Base-by-base conservation (phyloP, 75 land plant genomes). In the Pinus tabuliformis region DNA sequence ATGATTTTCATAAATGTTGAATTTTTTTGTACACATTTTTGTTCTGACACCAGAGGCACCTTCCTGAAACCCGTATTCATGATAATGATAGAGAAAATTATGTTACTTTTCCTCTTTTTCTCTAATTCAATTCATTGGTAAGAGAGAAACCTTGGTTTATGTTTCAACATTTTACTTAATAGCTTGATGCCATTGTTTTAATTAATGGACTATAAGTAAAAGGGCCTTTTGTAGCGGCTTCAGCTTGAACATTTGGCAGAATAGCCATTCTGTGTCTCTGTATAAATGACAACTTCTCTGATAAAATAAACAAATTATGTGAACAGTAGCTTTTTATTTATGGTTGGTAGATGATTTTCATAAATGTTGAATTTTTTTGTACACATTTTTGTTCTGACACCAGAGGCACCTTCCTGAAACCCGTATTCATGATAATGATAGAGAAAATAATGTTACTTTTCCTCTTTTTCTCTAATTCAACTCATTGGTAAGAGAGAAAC, bases 401-500 rank as follows among this genome's bases (percentile, higher is more conserved):
- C 66, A 1, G 15, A 63, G 16, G 37, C 66, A 63, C 39, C 30
- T 63, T 15, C 33, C 33, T 63, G 33, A 63, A 36, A 36, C 15
- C 33, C 0, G 15, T 6, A 15, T 30, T 63, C 17, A 63, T 15
- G 33, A 63, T 36, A 14, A 2, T 33, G 15, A 5, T 30, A 15
- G 28, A 28, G 6, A 49, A 36, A 37, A 39, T 18, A 39, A n/a
- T 66, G 45, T 36, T 39, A 39, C 20, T 1, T 37, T 16, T 33
- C 70, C 45, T 39, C 2, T 18, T 66, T 66, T 8, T 33, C 45
- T 20, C 6, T 0, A 30, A 17, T 63, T 30, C 13, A 66, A 16
- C 45, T 66, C 20, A 12, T 45, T 18, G 12, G 98, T 95, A 89
- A 86, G 91, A 24, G 6, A 22, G 13, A 58, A 81, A 3, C 22